Percentiles rank a stretch among this genome's conserved stretches.
Evolutionary conservation across 1,139 yeast genomes (phyloP).

Genomic region (Magnusiomyces paraingens): DNA sequence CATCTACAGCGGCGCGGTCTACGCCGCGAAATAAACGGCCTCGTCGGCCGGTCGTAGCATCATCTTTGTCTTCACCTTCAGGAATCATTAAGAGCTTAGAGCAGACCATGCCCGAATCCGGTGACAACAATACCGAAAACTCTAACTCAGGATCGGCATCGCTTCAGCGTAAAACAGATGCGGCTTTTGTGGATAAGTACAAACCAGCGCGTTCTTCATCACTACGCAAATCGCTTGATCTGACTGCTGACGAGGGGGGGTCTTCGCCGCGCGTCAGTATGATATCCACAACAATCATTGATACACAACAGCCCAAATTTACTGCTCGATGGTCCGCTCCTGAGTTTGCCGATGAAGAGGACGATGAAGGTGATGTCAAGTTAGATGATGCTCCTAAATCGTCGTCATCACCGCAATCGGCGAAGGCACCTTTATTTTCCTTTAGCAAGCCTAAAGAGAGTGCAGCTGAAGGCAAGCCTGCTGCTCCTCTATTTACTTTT

Average conservation of each 20-base stretch:
- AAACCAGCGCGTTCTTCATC: slow-evolving; percentile 26
- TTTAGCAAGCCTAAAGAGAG: neutral
- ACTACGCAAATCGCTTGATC: slow-evolving; percentile 22
- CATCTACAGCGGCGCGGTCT: slow-evolving; percentile 28
- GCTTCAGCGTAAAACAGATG: slow-evolving; percentile 7
- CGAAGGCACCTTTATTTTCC: neutral
- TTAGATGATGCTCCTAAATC: neutral
- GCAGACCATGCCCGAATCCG: slow-evolving; percentile 1
- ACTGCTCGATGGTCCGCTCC: slow-evolving; percentile 13
- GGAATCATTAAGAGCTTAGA: slow-evolving; percentile 4
- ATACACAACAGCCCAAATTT: slow-evolving; percentile 7
- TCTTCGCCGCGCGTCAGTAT: slow-evolving; percentile 1
- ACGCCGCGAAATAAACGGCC: slow-evolving; percentile 15
- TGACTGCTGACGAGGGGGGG: slow-evolving; percentile 17
- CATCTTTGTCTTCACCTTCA: slow-evolving; percentile 1
- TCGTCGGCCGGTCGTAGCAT: neutral
- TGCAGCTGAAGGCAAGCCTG: neutral
- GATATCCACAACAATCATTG: slow-evolving; percentile 5
- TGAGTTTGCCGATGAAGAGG: slow-evolving; percentile 12
- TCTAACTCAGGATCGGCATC: neutral
- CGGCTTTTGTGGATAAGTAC: slow-evolving; percentile 19
- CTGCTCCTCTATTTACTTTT: neutral
- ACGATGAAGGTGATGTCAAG: slow-evolving; percentile 2
- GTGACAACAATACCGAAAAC: neutral
- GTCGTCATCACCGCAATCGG: slow-evolving; percentile 11